Conservation (phyloP, 2,329 filamentous ascomycete genomes). For the Berkeleyomyces basicola region DNA sequence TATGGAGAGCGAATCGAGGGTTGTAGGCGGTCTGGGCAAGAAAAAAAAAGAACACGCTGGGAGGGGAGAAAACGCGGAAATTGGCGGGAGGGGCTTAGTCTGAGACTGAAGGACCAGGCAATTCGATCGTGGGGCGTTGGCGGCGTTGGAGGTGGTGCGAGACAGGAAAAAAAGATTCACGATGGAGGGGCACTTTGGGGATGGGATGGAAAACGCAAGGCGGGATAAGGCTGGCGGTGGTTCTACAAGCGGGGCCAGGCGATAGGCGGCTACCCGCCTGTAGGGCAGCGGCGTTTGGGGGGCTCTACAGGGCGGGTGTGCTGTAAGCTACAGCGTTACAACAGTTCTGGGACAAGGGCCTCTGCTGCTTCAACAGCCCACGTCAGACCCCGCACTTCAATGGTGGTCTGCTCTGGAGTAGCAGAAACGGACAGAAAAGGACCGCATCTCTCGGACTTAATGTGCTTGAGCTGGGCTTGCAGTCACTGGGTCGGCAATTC, state of each 20-base stretch:
- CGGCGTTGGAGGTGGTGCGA: too few relatives aligned
- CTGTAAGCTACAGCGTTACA: background rate
- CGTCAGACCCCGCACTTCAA: background rate
- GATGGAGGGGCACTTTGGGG: background rate
- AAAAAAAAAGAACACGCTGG: background rate
- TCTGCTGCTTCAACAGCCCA: background rate
- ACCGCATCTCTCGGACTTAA: too few relatives aligned
- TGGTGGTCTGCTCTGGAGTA: background rate
- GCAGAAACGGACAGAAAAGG: background rate
- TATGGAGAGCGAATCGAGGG: background rate
- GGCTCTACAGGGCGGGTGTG: background rate
- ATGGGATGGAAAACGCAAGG: background rate
- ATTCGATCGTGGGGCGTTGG: background rate
- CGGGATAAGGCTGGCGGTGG: background rate
- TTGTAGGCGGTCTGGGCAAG: background rate
- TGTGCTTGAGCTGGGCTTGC: too few relatives aligned
- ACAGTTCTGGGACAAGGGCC: background rate
- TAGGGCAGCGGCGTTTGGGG: background rate
- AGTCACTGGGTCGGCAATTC: too few relatives aligned
- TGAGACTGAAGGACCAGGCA: background rate
- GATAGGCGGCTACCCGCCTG: background rate
- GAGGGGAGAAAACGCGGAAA: background rate
- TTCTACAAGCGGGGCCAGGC: background rate
- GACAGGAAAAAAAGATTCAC: background rate
- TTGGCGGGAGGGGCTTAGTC: background rate